A percentile compares a stretch with the other conserved stretches of the same genome.
These are phyloP conservation scores for Cutaneotrichosporon cyanovorans DNA, from an alignment of 1,284 basidiomycete species.

Conservation along the genomic window DNA sequence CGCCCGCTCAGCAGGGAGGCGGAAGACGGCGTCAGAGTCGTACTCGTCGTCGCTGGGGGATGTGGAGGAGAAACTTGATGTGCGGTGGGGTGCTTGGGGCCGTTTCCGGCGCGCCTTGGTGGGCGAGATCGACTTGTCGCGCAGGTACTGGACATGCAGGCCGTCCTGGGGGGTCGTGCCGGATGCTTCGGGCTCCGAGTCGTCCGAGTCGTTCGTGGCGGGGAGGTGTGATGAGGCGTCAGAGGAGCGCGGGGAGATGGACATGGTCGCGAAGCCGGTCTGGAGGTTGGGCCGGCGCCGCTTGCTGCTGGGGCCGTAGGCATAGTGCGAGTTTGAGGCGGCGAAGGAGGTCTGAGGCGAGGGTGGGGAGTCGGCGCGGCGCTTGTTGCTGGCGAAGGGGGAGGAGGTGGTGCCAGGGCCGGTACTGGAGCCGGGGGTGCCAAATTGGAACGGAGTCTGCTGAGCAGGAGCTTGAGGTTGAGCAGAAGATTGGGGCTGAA, in stretches of 20 bases:
- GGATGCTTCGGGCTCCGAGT: conserved; percentile 7
- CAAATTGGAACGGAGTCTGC: too few relatives aligned
- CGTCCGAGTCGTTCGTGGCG: conserved; percentile 7
- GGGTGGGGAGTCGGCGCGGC: conserved; percentile 5
- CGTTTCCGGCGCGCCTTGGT: conserved; percentile 6
- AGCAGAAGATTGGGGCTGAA: too few relatives aligned
- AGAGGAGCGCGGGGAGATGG: conserved; percentile 13
- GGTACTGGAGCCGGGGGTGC: too few relatives aligned
- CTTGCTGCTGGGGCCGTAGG: conserved; percentile 13
- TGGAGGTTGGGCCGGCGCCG: conserved; percentile 33
- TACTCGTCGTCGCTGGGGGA: conserved; percentile 23
- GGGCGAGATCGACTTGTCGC: conserved; percentile 12
- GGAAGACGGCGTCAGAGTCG: conserved; percentile 27
- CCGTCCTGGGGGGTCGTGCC: conserved; percentile 6
- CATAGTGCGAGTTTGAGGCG: not conserved
- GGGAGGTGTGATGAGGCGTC: not conserved
- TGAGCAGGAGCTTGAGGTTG: too few relatives aligned
- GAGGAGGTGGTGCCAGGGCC: not conserved
- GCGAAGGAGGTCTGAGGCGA: not conserved
- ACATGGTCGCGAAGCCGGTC: conserved; percentile 34
- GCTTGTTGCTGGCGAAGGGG: conserved; percentile 2
- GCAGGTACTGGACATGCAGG: conserved; percentile 16
- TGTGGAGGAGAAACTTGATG: conserved; percentile 19
- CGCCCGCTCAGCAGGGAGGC: conserved; percentile 7
- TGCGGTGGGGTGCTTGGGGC: conserved; percentile 5